Base-by-base conservation (phyloP, 805 yeast species). In the Kregervanrija delftensis region DNA sequence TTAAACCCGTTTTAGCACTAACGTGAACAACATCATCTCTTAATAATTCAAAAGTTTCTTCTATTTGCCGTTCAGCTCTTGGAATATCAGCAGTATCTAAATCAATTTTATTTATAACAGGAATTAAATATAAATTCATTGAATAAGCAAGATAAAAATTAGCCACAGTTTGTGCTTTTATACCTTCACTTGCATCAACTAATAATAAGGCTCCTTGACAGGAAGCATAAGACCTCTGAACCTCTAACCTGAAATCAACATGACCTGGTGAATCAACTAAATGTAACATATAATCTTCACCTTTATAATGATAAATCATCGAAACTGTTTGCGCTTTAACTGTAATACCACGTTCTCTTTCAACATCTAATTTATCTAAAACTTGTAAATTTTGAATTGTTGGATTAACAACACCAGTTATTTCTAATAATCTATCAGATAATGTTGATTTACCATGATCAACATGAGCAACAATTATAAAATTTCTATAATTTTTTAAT, bases 151-250 rank as follows among this genome's bases (percentile, higher is more conserved):
- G 70, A 57, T 83, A 87, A 65, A 86, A 91, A 62, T 93, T 91
- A 17, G 99, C 97, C n/a, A 91, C 97, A 0, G 99, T 93, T 62
- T 91, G 99, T 0, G 98, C 98, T 62, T 89, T 97, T 3, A 91
- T 89, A 42, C 98, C 98, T 58, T 93, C 97, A 2, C 91, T 75
- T 1, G 98, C 98, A 68, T 93, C 99, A 2, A 91, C 95, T 16
- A 91, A 64, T 35, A 91, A 63, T 35, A 91, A 66, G 0, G 97
- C 97, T 11, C 98, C 98, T 33, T 90, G 95, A 68, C 97, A 93
- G 0, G 96, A 86, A 2, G 97, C 97, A 64, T 90, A 90, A 8
- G 96, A 86, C 53, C 98, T 67, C 4, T 95, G 81, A 1, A 91
- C 99, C 57, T 91, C 99, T 8, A 93, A 83, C 43, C 96, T 71